A percentile compares a stretch with the other conserved stretches of the same genome.
These are phyloP conservation scores for Suhomyces choctaworum DNA, from an alignment of 1,139 yeast species.

Conservation along the genomic window DNA sequence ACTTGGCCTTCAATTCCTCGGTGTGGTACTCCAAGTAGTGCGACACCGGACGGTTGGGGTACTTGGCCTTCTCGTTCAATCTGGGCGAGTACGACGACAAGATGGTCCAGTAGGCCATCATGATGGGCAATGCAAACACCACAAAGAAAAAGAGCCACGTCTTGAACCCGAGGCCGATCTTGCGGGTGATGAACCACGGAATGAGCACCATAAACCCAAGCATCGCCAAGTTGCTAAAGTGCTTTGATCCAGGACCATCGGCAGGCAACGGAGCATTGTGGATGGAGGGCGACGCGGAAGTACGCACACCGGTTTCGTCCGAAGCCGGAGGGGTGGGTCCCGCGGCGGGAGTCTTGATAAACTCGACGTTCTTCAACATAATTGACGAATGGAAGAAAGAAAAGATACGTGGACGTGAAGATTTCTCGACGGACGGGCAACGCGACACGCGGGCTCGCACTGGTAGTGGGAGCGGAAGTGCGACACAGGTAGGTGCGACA, in stretches of 20 bases:
- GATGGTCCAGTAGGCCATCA: constrained; percentile 81
- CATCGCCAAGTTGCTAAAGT: constrained; percentile 67
- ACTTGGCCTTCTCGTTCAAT: constrained; percentile 70
- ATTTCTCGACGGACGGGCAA: not conserved
- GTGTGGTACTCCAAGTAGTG: constrained; percentile 82
- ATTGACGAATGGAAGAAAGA: constrained; percentile 7
- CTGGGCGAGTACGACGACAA: constrained; percentile 79
- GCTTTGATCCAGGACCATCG: constrained; percentile 84
- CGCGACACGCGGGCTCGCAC: no score
- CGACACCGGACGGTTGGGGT: constrained; percentile 78
- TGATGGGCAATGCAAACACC: constrained; percentile 62
- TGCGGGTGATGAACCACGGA: constrained; percentile 65
- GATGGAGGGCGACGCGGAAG: constrained; percentile 71
- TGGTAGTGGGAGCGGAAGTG: no score
- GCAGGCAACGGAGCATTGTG: constrained; percentile 88
- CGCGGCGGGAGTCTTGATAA: constrained; percentile 60
- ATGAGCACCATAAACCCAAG: constrained; percentile 53
- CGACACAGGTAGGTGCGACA: no score
- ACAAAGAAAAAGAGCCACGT: constrained; percentile 59
- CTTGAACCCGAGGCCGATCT: constrained; percentile 73
- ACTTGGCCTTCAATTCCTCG: constrained; percentile 67
- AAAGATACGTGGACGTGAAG: constrained; percentile 8
- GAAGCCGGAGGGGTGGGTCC: constrained; percentile 49
- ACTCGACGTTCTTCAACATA: constrained; percentile 48
- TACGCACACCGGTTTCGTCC: constrained; percentile 56